These are phyloP conservation scores for Incumbomyces delicatus DNA, from an alignment of 2,329 filamentous ascomycete species.

Conservation along the genomic window DNA sequence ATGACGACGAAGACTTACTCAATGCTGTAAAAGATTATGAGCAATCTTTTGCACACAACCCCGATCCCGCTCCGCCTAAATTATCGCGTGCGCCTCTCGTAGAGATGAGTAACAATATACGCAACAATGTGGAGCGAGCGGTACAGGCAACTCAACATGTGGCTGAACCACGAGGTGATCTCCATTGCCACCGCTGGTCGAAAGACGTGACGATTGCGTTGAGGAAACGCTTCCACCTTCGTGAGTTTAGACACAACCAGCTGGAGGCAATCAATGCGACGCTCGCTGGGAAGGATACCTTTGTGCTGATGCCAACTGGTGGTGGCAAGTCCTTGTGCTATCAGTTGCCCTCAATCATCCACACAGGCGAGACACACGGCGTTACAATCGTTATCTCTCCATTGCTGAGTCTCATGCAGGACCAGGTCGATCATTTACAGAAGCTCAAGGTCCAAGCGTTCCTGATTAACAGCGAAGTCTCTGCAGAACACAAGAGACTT, in stretches of 20 bases:
- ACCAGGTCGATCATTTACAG: constrained; percentile 78
- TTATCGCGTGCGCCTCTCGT: constrained; percentile 9
- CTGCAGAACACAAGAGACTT: constrained; percentile 49
- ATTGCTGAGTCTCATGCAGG: constrained; percentile 89
- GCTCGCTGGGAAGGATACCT: constrained; percentile 74
- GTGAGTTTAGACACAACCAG: constrained; percentile 82
- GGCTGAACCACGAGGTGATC: constrained; percentile 7
- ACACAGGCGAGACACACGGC: constrained; percentile 68
- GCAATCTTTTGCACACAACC: constrained; percentile 14
- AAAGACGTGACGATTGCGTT: constrained; percentile 71
- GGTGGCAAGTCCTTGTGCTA: constrained; percentile 97
- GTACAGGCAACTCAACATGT: constrained; percentile 28
- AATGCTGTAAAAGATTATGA: constrained; percentile 32
- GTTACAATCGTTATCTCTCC: constrained; percentile 94
- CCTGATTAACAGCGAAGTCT: constrained; percentile 69
- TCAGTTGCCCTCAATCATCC: constrained; percentile 79
- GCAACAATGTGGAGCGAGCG: constrained; percentile 14
- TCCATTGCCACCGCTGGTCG: constrained; percentile 62
- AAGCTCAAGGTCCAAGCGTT: constrained; percentile 68
- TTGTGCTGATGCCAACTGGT: constrained; percentile 95
- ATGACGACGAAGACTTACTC: constrained; percentile 38
- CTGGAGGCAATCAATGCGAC: constrained; percentile 94
- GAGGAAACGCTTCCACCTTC: constrained; percentile 72
- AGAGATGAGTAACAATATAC: constrained; percentile 19
- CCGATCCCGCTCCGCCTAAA: not conserved